Conservation (phyloP, 2,329 filamentous ascomycete genomes). For the Apiospora phragmitis region DNA sequence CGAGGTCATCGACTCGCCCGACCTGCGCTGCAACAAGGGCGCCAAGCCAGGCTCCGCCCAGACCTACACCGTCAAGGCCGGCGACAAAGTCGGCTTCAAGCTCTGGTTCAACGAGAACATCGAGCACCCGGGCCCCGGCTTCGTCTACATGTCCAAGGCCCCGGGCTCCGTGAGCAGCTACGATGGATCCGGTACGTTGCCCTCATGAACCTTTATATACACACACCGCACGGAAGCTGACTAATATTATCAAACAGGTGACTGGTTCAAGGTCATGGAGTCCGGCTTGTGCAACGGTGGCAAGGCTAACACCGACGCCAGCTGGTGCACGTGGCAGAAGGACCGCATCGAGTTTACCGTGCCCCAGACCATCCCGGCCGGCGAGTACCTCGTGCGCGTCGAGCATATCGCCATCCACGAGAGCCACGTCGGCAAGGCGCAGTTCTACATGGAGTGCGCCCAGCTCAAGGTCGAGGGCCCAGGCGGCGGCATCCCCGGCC, state of each 20-base stretch:
- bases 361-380: conserved; percentile 34
- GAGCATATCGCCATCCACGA: conserved; percentile 48
- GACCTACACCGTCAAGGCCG: conserved; percentile 47
- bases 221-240: too few species aligned
- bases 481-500: conserved; percentile 36
- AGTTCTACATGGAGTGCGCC: conserved; percentile 45
- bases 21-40: conserved; percentile 45
- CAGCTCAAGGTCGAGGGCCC: conserved; percentile 42
- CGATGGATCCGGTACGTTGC: conserved; percentile 16
- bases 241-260: too few species aligned
- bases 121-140: conserved; percentile 44
- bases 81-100: conserved; percentile 51
- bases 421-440: conserved; percentile 22
- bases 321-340: conserved; percentile 20
- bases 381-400: conserved; percentile 42
- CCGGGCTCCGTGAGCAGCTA: conserved; percentile 1
- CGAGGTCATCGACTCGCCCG: conserved; percentile 35
- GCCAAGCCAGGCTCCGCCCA: conserved; percentile 38
- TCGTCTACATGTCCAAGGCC: conserved; percentile 45
- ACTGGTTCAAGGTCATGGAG: conserved; percentile 35
- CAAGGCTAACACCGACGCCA: conserved; percentile 13
- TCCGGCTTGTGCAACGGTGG: conserved; percentile 24
- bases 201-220: too few species aligned
- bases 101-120: conserved; percentile 50
- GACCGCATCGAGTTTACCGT: conserved; percentile 30